These are phyloP conservation scores for Lodderomyces jiufengensis DNA, from an alignment of 1,139 yeast genomes.

Conservation along the genomic window DNA sequence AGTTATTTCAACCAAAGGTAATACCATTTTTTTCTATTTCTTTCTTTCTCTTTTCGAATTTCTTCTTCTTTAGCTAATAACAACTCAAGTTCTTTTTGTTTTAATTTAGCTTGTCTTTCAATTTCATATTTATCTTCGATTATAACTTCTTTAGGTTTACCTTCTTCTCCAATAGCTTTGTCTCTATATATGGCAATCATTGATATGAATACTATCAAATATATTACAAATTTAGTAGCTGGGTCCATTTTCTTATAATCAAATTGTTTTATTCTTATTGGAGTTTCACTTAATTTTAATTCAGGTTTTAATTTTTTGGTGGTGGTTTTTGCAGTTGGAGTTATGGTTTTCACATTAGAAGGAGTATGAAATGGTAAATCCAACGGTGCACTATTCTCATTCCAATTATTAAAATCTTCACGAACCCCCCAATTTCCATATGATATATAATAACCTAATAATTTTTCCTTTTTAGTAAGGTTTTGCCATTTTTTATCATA, in stretches of 20 bases:
- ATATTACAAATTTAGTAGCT: constrained; percentile 48
- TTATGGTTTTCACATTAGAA: constrained; percentile 21
- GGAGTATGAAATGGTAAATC: constrained; percentile 58
- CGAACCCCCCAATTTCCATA: constrained; percentile 67
- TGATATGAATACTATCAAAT: constrained; percentile 38
- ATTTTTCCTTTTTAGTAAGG: constrained; percentile 42
- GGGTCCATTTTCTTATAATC: constrained; percentile 53
- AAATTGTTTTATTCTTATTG: constrained; percentile 46
- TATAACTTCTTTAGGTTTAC: constrained; percentile 39
- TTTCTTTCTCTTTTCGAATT: constrained; percentile 7
- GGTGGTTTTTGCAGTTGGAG: constrained; percentile 22
- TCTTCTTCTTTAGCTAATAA: constrained; percentile 14
- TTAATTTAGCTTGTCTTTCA: constrained; percentile 23
- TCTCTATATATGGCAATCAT: constrained; percentile 49
- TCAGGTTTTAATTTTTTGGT: constrained; percentile 35
- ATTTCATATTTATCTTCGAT: constrained; percentile 37
- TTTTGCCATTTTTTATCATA: constrained; percentile 52
- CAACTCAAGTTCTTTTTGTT: constrained; percentile 12
- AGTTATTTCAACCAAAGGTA: constrained; percentile 22
- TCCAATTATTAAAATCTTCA: constrained; percentile 50
- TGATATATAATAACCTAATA: constrained; percentile 52
- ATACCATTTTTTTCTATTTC: constrained; percentile 22
- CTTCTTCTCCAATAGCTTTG: constrained; percentile 47
- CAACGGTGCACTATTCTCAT: constrained; percentile 34
- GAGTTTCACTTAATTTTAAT: constrained; percentile 45